Evolutionary conservation across 352 stramenopile genomes (phyloP).

Genomic region (Phytophthora tentaculata): DNA sequence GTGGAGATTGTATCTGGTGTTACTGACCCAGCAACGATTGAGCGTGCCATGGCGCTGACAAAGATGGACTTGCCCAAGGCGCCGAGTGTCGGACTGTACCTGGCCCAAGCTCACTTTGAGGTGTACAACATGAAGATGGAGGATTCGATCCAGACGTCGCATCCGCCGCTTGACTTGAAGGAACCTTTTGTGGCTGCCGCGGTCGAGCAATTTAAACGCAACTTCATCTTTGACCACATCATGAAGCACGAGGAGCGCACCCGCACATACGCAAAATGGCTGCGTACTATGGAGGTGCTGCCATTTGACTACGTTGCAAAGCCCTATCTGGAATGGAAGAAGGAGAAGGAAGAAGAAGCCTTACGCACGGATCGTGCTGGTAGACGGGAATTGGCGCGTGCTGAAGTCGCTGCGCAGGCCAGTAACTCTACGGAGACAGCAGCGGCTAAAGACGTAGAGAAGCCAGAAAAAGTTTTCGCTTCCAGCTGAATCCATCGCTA

Average conservation of each 20-base stretch:
- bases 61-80: conserved; percentile 91
- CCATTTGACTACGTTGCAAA: conserved; percentile 76
- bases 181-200: conserved; percentile 51
- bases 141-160: conserved; percentile 69
- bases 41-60: conserved; percentile 63
- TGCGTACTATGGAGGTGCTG: conserved; percentile 70
- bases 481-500: conserved; percentile 16
- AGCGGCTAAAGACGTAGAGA: not conserved
- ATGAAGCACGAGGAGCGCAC: conserved; percentile 80
- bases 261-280: conserved; percentile 84
- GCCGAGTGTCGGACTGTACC: conserved; percentile 85
- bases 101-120: conserved; percentile 87
- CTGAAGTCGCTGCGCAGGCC: conserved; percentile 10
- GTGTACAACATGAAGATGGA: conserved; percentile 86
- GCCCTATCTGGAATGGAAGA: conserved; percentile 73
- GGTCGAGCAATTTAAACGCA: conserved; percentile 83
- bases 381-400: conserved; percentile 49
- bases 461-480: not conserved
- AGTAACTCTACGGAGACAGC: conserved; percentile 1
- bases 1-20: conserved; percentile 79
- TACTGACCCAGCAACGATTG: conserved; percentile 55
- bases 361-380: conserved; percentile 42
- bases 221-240: conserved; percentile 85
- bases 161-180: conserved; percentile 71
- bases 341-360: conserved; percentile 73